Conservation (phyloP, 1,284 basidiomycete species). For the Macrocystidia cucumis region DNA sequence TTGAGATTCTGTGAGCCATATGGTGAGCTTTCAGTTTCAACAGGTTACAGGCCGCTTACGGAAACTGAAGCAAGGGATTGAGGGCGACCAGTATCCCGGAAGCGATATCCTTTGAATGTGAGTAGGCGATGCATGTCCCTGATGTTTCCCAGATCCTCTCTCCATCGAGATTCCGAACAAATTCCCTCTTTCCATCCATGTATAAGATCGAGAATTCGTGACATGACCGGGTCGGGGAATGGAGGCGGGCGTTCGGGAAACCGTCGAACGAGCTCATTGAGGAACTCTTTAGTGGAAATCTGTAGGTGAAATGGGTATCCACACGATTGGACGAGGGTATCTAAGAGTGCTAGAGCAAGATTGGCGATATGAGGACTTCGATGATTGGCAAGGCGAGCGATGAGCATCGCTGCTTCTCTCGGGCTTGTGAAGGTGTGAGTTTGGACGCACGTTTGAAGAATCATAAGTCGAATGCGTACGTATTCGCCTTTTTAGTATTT, state of each 20-base stretch:
- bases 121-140: constrained; percentile 96
- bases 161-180: constrained; percentile 86
- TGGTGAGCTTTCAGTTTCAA: not conserved
- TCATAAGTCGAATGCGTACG: constrained; percentile 41
- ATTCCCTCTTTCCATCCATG: constrained; percentile 95
- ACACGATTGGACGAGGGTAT: constrained; percentile 92
- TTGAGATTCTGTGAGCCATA: constrained; percentile 65
- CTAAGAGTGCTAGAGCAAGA: constrained; percentile 78
- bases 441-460: constrained; percentile 2
- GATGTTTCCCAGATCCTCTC: constrained; percentile 96
- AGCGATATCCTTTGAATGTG: constrained; percentile 95
- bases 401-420: constrained; percentile 82
- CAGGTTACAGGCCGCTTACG: not conserved
- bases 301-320: constrained; percentile 98
- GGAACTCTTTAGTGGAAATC: constrained; percentile 97
- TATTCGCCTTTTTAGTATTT: constrained; percentile 96
- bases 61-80: constrained; percentile 13
- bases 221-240: constrained; percentile 93
- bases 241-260: constrained; percentile 97
- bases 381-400: constrained; percentile 81
- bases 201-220: constrained; percentile 89
- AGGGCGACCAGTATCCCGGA: constrained; percentile 55
- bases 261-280: constrained; percentile 96
- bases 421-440: constrained; percentile 39
- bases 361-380: constrained; percentile 87